phyloP scores from a whole-genome alignment of 192 early-diverging fungal species.

The Chytriomyces sp. region DNA sequence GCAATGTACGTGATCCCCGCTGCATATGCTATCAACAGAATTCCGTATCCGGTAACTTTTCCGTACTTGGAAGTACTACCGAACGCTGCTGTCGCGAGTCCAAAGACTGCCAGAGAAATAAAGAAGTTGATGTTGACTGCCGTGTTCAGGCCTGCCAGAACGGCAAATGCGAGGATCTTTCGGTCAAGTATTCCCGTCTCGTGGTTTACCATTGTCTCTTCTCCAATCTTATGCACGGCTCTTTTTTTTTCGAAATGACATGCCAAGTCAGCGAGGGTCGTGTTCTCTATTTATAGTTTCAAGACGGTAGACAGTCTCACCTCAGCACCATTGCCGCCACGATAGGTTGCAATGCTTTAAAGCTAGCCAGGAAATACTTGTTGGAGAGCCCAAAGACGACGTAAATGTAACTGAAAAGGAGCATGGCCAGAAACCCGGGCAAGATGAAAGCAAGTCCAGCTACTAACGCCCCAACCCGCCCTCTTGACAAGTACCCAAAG shows the following conservation, averaged over 20 bases:
- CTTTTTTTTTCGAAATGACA: not conserved
- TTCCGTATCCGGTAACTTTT: constrained; percentile 35
- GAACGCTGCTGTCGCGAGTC: constrained; percentile 42
- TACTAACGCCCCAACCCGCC: constrained; percentile 51
- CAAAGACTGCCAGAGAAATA: constrained; percentile 56
- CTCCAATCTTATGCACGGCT: constrained; percentile 41
- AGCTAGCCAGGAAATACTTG: constrained; percentile 59
- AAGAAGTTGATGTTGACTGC: constrained; percentile 58
- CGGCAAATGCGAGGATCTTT: constrained; percentile 36
- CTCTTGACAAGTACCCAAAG: constrained; percentile 56
- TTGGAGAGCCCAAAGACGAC: constrained; percentile 48
- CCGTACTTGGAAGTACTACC: constrained; percentile 20
- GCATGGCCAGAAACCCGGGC: constrained; percentile 56
- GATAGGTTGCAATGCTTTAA: constrained; percentile 58
- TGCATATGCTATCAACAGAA: constrained; percentile 25
- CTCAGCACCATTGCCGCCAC: constrained; percentile 61
- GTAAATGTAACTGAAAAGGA: constrained; percentile 49
- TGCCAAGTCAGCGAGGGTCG: not conserved
- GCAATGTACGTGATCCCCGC: constrained; percentile 36
- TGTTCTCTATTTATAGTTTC: not conserved
- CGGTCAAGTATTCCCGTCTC: constrained; percentile 51
- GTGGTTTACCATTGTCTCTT: constrained; percentile 52
- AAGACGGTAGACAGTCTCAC: constrained; percentile 41
- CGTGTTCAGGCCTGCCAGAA: constrained; percentile 50
- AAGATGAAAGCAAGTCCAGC: constrained; percentile 58